A percentile compares a stretch with the other conserved stretches of the same genome.
Conservation (phyloP, 2,329 filamentous ascomycete species). For the Cephalotrichum gorgonifer region DNA sequence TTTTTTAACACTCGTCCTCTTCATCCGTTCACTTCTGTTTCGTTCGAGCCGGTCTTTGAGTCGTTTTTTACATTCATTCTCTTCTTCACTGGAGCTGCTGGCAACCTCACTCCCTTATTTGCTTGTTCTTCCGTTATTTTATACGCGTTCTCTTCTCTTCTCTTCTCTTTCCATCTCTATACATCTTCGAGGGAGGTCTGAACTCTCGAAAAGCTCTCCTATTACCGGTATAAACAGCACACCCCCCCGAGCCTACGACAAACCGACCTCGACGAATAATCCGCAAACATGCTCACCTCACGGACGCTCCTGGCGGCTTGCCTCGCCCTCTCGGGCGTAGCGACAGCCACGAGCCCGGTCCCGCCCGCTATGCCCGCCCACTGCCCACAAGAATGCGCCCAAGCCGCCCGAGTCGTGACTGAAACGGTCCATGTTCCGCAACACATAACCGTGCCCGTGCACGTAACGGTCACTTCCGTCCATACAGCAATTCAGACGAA, state of each 20-base stretch:
- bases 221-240: too few species aligned
- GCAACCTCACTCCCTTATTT: too few species aligned
- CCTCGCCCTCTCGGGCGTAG: conserved; percentile 1
- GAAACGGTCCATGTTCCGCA: conserved; percentile 1
- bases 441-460: not conserved
- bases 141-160: not conserved
- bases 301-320: not conserved
- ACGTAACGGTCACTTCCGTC: too few species aligned
- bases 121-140: not conserved
- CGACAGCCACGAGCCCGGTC: not conserved
- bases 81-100: not conserved
- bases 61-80: conserved; percentile 2
- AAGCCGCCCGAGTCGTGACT: not conserved
- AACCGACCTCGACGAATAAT: not conserved
- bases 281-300: not conserved
- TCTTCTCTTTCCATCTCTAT: conserved; percentile 2
- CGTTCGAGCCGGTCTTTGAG: not conserved
- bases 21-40: not conserved
- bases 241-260: too few species aligned
- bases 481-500: too few species aligned
- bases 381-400: conserved; percentile 1
- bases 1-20: not conserved
- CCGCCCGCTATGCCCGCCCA: not conserved
- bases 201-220: too few species aligned
- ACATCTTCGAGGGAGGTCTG: too few species aligned